Conservation (phyloP, 2,329 filamentous ascomycete genomes). For the Colletotrichum sp. region DNA sequence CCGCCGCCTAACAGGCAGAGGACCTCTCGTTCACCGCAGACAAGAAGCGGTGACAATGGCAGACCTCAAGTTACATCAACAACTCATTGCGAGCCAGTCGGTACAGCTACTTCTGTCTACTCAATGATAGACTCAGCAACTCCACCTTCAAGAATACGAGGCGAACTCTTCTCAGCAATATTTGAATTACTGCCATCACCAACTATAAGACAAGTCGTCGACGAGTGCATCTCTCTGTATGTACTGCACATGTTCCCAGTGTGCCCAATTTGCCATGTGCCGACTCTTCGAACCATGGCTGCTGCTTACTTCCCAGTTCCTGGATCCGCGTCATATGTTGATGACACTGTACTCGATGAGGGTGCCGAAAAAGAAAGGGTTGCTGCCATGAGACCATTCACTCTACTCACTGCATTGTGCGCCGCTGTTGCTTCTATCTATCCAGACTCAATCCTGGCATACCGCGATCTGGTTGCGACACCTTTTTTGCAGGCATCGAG, state of each 20-base stretch:
- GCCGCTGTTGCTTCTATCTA: slow-evolving; percentile 35
- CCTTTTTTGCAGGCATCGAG: slow-evolving; percentile 44
- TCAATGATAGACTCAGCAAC: not conserved
- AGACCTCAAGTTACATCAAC: not conserved
- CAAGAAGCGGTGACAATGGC: not conserved
- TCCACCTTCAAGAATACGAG: not conserved
- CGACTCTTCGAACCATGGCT: not conserved
- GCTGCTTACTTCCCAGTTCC: not conserved
- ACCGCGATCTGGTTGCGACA: slow-evolving; percentile 40
- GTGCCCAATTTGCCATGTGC: not conserved
- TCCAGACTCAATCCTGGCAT: slow-evolving; percentile 43
- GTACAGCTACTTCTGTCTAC: not conserved
- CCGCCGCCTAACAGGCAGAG: not conserved
- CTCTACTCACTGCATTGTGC: slow-evolving; percentile 46
- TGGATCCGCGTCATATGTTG: not conserved
- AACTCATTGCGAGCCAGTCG: not conserved
- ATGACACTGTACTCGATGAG: not conserved
- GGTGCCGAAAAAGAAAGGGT: not conserved
- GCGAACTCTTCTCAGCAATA: not conserved
- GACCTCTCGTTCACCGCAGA: not conserved
- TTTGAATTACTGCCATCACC: not conserved
- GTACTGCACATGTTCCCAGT: not conserved
- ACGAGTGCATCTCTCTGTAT: not conserved
- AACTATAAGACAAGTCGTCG: not conserved
- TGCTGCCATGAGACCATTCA: slow-evolving; percentile 24